These are phyloP conservation scores for Colletotrichum musae DNA, from an alignment of 2,329 filamentous ascomycete species.

Conservation along the genomic window DNA sequence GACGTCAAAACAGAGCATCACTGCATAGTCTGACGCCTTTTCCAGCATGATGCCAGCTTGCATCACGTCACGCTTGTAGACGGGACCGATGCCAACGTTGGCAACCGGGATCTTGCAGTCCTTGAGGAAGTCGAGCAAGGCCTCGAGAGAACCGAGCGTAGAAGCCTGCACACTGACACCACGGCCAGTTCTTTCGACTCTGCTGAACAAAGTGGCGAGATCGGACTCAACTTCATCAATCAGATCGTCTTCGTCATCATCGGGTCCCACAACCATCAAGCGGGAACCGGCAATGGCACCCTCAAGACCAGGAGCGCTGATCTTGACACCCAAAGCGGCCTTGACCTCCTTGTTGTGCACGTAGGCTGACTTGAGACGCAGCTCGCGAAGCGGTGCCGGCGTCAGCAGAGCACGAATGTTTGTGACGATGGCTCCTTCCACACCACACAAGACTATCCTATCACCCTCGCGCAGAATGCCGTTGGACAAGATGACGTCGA, in stretches of 20 bases:
- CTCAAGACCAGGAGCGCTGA: constrained; percentile 95
- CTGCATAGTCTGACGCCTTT: constrained; percentile 94
- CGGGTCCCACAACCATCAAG: constrained; percentile 91
- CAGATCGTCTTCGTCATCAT: constrained; percentile 97
- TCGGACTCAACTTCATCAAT: constrained; percentile 97
- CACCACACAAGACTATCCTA: constrained; percentile 93
- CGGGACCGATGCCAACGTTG: constrained; percentile 96
- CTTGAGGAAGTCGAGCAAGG: constrained; percentile 94
- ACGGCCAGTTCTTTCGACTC: constrained; percentile 91
- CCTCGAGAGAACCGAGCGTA: constrained; percentile 96
- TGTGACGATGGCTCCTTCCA: constrained; percentile 95
- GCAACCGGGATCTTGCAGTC: constrained; percentile 97
- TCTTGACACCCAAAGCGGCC: constrained; percentile 98
- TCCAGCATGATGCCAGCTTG: constrained; percentile 96
- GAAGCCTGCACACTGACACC: constrained; percentile 98
- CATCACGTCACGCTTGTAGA: constrained; percentile 98
- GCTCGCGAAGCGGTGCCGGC: constrained; percentile 90
- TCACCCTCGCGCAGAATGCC: constrained; percentile 96
- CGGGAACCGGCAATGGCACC: constrained; percentile 96
- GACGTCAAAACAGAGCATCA: constrained; percentile 99
- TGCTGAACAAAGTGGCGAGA: constrained; percentile 89
- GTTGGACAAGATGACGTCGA: constrained; percentile 96
- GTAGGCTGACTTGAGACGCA: constrained; percentile 95
- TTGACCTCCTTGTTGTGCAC: constrained; percentile 99
- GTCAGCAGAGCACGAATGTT: constrained; percentile 96